Evolutionary conservation across 2,329 filamentous ascomycete species (phyloP), one percentile per base, ranked within the genome.

Genomic region (Rhytidhysteron rufulum): DNA sequence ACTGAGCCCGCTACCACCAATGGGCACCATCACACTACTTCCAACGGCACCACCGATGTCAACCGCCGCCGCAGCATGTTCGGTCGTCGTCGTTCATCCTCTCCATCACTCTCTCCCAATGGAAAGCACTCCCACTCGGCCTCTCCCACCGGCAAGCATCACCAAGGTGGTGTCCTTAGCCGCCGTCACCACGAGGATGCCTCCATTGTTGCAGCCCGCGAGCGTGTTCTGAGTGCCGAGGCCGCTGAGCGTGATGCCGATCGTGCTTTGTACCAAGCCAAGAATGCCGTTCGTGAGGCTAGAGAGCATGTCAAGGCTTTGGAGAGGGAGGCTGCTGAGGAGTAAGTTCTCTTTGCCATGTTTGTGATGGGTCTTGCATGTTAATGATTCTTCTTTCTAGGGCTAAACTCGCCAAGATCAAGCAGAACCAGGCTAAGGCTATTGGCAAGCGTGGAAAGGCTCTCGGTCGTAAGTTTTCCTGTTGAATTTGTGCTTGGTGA

Each of bases 361-460:
- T n/a, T n/a, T n/a, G n/a, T n/a, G n/a, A n/a, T n/a, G n/a, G n/a
- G n/a, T n/a, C n/a, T n/a, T n/a, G n/a, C n/a, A n/a, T n/a, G n/a
- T n/a, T n/a, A n/a, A n/a, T n/a, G n/a, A n/a, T n/a, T n/a, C 30
- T 30, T 30, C 15, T 24, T 11, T 31, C 16, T 17, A 63, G 57
- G 56, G 78, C 82, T 2, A 68, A 81, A 17, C 62, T 75, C 31
- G 82, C 82, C 2, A 83, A 80, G 73, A 77, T 85, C 37, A 86
- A 86, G 75, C 75, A 83, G 63, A 71, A 73, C 38, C 78, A 85
- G 55, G 83, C 82, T 1, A 74, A 71, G 51, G 77, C 79, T 54
- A 74, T 86, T 21, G 80, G 78, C 5, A 85, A 83, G 77, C 72
- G 81, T 38, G 82, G 79, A n/a, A 80, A 82, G 63, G 74, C 77